Conservation (phyloP, 2,329 filamentous ascomycete genomes). For the Hypoxylon sp. region DNA sequence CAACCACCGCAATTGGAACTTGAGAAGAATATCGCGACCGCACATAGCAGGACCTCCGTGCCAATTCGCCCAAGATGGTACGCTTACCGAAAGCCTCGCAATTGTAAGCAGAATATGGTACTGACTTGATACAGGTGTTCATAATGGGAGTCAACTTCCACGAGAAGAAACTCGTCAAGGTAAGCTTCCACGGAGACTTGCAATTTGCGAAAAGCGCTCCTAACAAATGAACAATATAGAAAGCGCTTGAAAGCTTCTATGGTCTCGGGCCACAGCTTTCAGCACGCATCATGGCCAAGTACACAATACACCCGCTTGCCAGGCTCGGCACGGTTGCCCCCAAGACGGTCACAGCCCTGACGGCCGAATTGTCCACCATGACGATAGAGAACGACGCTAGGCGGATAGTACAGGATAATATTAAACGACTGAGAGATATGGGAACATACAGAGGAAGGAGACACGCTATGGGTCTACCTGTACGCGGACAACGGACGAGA, state of each 20-base stretch:
- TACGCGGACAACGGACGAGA: conserved; percentile 89
- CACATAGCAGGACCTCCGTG: conserved; percentile 12
- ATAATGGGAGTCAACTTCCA: conserved; percentile 89
- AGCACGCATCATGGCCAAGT: conserved; percentile 85
- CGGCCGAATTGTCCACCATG: conserved; percentile 89
- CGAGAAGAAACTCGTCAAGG: conserved; percentile 86
- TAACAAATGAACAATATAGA: conserved; percentile 59
- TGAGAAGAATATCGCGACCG: conserved; percentile 23
- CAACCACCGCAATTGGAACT: conserved; percentile 9
- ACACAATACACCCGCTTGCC: conserved; percentile 87
- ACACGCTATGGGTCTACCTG: conserved; percentile 93
- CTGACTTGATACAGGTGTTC: conserved; percentile 73
- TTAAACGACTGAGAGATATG: conserved; percentile 88
- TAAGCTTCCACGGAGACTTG: conserved; percentile 57
- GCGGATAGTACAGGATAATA: conserved; percentile 85
- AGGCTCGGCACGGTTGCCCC: conserved; percentile 81
- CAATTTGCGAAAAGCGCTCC: conserved; percentile 22
- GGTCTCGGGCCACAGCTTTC: conserved; percentile 81
- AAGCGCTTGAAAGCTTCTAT: conserved; percentile 87
- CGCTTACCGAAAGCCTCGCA: not conserved
- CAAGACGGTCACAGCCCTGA: conserved; percentile 84
- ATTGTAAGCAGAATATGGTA: not conserved
- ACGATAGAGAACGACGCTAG: conserved; percentile 92
- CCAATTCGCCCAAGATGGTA: conserved; percentile 43
- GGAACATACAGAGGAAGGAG: conserved; percentile 89